Percentiles rank a stretch among this genome's conserved stretches.
These are phyloP conservation scores for Colletotrichum musae DNA, from an alignment of 2,329 filamentous ascomycete genomes.

Conservation along the genomic window DNA sequence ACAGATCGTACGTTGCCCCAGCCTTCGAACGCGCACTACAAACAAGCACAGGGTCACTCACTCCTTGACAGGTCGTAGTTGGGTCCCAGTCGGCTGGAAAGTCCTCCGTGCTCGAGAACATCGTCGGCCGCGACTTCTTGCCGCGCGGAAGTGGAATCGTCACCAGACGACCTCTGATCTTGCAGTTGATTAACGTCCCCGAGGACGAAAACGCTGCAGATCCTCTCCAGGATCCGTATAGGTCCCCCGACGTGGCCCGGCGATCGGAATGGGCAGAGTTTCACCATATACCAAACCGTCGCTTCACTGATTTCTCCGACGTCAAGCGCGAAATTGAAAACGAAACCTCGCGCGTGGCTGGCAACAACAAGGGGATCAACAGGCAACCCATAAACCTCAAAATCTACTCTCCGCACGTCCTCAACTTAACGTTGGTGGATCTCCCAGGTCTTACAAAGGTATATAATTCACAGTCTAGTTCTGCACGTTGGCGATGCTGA, in stretches of 20 bases:
- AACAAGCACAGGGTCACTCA: constrained; percentile 8
- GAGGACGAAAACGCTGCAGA: constrained; percentile 76
- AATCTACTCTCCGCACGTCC: constrained; percentile 96
- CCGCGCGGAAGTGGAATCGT: constrained; percentile 97
- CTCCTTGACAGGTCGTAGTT: constrained; percentile 85
- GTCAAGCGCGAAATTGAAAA: constrained; percentile 98
- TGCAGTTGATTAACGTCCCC: constrained; percentile 98
- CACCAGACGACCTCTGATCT: constrained; percentile 91
- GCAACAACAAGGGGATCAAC: constrained; percentile 98
- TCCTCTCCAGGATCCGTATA: constrained; percentile 79
- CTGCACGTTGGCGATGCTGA: constrained; percentile 20
- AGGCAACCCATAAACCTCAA: constrained; percentile 98
- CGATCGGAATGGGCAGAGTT: constrained; percentile 92
- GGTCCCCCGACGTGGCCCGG: constrained; percentile 78
- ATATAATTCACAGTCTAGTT: constrained; percentile 41
- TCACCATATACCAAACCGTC: constrained; percentile 90
- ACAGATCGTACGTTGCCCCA: constrained; percentile 83
- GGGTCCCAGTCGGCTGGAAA: constrained; percentile 99
- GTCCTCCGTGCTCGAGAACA: constrained; percentile 98
- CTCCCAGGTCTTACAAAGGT: constrained; percentile 96
- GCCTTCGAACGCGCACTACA: neutral
- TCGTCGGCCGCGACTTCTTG: constrained; percentile 96
- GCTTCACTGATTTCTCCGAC: constrained; percentile 91
- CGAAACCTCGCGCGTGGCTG: constrained; percentile 91
- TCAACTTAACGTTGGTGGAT: constrained; percentile 97